Conservation (phyloP, 495 filamentous ascomycete species). For the Aeminium ludgeri region DNA sequence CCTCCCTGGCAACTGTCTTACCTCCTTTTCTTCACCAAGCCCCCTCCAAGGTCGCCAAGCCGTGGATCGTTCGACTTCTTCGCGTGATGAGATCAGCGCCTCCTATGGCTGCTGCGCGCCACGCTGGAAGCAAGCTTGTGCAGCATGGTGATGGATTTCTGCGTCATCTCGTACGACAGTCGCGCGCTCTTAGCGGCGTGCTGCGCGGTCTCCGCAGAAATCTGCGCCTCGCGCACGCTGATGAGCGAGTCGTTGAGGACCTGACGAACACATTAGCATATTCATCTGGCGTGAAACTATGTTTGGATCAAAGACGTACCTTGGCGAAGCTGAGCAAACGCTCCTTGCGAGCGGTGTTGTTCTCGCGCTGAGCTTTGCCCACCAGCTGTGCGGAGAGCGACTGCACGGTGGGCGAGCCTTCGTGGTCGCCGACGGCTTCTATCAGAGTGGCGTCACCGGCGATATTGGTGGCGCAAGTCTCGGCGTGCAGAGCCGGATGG, state of each 20-base stretch:
- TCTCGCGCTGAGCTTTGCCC: conserved; percentile 1
- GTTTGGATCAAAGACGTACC: not conserved
- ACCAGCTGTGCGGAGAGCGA: not conserved
- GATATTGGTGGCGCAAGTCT: not conserved
- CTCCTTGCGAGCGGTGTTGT: conserved; percentile 4
- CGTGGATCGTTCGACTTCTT: too few species aligned
- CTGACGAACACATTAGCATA: not conserved
- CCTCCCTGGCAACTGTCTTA: too few species aligned
- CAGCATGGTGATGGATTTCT: conserved; percentile 7
- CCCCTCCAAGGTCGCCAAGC: too few species aligned
- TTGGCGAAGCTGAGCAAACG: conserved; percentile 8
- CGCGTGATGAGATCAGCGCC: too few species aligned
- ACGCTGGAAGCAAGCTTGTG: conserved; percentile 4
- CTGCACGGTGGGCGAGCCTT: not conserved
- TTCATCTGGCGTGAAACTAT: not conserved
- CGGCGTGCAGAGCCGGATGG: not conserved
- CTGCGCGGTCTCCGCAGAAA: conserved; percentile 8
- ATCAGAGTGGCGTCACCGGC: not conserved
- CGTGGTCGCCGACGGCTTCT: not conserved
- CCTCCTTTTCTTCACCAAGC: too few species aligned
- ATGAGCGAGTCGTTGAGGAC: conserved; percentile 8
- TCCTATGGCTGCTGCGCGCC: not conserved
- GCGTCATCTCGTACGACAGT: conserved; percentile 5
- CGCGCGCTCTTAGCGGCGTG: conserved; percentile 6
- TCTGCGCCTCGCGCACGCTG: conserved; percentile 8